phyloP scores from a whole-genome alignment of 2,329 filamentous ascomycete genomes.

The Penicillium vulpinum region DNA sequence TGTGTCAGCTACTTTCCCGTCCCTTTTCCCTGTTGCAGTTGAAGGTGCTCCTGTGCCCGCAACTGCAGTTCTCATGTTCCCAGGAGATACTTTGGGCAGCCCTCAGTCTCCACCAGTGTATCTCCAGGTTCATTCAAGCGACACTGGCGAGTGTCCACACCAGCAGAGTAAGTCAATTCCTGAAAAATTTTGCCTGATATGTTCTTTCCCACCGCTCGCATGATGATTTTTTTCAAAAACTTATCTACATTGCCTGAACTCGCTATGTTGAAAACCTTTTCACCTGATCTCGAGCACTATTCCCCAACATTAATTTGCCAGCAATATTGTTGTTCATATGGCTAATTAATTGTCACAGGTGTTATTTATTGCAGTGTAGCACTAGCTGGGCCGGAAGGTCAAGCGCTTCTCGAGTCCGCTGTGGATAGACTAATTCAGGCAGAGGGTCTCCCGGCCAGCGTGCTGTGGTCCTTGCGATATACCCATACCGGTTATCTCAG shows the following conservation, averaged over 20 bases:
- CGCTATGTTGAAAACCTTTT: constrained; percentile 80
- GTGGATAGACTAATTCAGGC: constrained; percentile 47
- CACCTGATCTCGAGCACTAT: constrained; percentile 71
- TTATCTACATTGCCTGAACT: constrained; percentile 99
- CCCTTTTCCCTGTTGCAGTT: constrained; percentile 67
- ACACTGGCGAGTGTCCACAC: constrained; percentile 85
- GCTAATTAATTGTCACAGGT: constrained; percentile 50
- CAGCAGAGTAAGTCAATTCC: constrained; percentile 77
- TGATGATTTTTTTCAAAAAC: constrained; percentile 81
- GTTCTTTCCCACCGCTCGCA: constrained; percentile 47
- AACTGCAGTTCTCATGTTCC: constrained; percentile 54
- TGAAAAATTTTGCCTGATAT: constrained; percentile 14
- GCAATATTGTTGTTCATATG: constrained; percentile 23
- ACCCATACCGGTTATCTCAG: constrained; percentile 44
- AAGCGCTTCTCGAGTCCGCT: constrained; percentile 43
- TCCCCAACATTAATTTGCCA: constrained; percentile 13
- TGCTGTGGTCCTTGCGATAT: constrained; percentile 57
- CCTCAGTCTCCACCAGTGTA: constrained; percentile 53
- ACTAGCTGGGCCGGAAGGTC: constrained; percentile 35
- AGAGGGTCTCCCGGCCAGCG: constrained; percentile 32
- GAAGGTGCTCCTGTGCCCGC: constrained; percentile 77
- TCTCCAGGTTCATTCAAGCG: constrained; percentile 75
- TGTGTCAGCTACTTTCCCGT: constrained; percentile 63
- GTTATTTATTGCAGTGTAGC: constrained; percentile 58
- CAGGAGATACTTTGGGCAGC: constrained; percentile 31